phyloP scores from a whole-genome alignment of 345 rosid genomes.

The Chamaenerion angustifolium region DNA sequence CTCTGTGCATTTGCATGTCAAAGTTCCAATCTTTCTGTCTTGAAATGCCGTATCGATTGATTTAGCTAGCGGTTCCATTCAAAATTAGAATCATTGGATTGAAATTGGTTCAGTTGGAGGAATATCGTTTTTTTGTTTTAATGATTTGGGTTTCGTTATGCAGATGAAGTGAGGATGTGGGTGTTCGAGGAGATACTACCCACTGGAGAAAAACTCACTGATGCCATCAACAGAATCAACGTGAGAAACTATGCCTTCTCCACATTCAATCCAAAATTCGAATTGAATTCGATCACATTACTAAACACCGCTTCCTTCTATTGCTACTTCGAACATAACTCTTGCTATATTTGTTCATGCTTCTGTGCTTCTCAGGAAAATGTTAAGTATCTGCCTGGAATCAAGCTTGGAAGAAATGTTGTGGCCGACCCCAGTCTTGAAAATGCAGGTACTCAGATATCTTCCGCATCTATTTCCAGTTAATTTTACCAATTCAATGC shows the following conservation, averaged over 20 bases:
- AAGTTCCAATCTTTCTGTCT: too few species aligned
- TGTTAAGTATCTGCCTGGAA: conserved; percentile 82
- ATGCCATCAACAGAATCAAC: conserved; percentile 70
- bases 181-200: conserved; percentile 82
- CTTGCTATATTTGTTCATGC: neutral
- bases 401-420: conserved; percentile 76
- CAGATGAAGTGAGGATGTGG: conserved; percentile 99
- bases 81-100: too few species aligned
- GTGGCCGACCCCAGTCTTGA: conserved; percentile 83
- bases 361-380: conserved; percentile 40
- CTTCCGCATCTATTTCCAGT: neutral
- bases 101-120: neutral
- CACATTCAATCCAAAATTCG: neutral
- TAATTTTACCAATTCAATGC: too few species aligned
- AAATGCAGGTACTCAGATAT: conserved; percentile 53
- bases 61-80: too few species aligned
- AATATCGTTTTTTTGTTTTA: neutral
- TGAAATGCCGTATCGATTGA: too few species aligned
- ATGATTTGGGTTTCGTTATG: neutral
- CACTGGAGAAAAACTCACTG: conserved; percentile 83
- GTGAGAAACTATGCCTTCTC: conserved; percentile 18
- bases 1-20: neutral
- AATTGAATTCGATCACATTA: neutral
- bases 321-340: too few species aligned
- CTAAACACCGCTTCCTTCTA: too few species aligned